Conservation (phyloP, 495 filamentous ascomycete genomes). For the Neurospora terricola region DNA sequence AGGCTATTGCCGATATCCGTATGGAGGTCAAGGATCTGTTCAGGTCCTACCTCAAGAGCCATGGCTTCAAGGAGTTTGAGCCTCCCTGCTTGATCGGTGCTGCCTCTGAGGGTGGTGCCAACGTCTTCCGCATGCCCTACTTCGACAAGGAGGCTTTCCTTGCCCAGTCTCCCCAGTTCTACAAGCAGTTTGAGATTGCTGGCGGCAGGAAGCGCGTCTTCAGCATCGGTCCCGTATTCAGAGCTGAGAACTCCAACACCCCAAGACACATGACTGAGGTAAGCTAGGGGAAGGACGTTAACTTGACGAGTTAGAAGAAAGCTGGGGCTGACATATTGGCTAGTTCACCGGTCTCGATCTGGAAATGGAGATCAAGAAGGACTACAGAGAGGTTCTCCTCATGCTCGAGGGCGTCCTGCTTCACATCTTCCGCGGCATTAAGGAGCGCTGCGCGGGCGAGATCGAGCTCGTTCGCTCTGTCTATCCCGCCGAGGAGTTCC, state of each 20-base stretch:
- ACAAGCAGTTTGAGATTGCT: conserved; percentile 94
- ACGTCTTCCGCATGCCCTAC: conserved; percentile 87
- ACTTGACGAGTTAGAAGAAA: neutral
- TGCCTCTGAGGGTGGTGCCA: conserved; percentile 86
- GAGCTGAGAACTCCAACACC: conserved; percentile 94
- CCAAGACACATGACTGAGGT: conserved; percentile 89
- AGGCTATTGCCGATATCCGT: conserved; percentile 73
- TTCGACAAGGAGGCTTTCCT: conserved; percentile 79
- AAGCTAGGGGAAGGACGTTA: neutral
- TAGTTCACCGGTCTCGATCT: conserved; percentile 89
- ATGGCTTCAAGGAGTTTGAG: conserved; percentile 63
- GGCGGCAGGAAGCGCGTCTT: conserved; percentile 86
- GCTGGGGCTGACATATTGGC: neutral
- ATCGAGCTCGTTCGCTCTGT: conserved; percentile 58
- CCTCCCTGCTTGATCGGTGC: conserved; percentile 83
- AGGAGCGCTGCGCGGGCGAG: conserved; percentile 56
- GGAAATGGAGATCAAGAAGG: conserved; percentile 85
- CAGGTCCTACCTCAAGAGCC: conserved; percentile 62
- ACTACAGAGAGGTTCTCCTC: conserved; percentile 79
- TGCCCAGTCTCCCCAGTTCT: conserved; percentile 70
- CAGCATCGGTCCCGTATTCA: conserved; percentile 85
- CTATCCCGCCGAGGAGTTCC: conserved; percentile 48
- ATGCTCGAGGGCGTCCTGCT: conserved; percentile 79
- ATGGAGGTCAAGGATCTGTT: conserved; percentile 75
- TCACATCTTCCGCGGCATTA: conserved; percentile 72